Conservation (phyloP, 371 early-diverging fungal genomes). For the Actinomortierella ambigua region DNA sequence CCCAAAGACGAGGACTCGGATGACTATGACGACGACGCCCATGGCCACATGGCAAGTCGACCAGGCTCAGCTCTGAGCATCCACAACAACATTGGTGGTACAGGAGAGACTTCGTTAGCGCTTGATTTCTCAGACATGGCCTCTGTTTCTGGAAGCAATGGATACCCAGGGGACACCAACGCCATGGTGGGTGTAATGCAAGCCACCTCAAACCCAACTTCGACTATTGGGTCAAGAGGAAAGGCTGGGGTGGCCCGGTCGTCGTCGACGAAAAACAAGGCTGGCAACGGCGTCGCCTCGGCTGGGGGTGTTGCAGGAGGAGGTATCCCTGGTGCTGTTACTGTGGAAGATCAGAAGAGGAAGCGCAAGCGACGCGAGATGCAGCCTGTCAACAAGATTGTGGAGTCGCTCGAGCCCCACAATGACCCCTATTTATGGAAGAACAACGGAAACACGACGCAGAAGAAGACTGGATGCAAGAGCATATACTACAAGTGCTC, state of each 20-base stretch:
- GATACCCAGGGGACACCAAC: neutral
- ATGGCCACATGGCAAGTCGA: constrained; percentile 28
- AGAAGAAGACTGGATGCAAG: constrained; percentile 67
- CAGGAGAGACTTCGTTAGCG: constrained; percentile 26
- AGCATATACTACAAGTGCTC: constrained; percentile 66
- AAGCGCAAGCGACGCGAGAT: constrained; percentile 66
- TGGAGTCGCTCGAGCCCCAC: constrained; percentile 65
- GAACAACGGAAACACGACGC: constrained; percentile 67
- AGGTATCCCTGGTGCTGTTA: neutral
- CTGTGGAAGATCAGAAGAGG: constrained; percentile 37
- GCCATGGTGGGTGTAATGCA: neutral
- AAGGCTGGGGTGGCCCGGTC: neutral
- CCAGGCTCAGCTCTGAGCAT: constrained; percentile 44
- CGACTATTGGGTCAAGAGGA: neutral
- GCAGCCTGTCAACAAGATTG: constrained; percentile 69
- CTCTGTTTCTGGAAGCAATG: constrained; percentile 18
- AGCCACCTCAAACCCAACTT: constrained; percentile 1
- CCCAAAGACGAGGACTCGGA: constrained; percentile 31
- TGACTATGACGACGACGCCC: constrained; percentile 31
- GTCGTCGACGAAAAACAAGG: neutral
- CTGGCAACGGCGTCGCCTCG: neutral
- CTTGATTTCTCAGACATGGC: constrained; percentile 34
- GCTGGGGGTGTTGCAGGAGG: neutral
- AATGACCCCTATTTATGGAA: constrained; percentile 65
- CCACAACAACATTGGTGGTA: constrained; percentile 40